These are phyloP conservation scores for Sarocladium brachiariae DNA, from an alignment of 2,329 filamentous ascomycete genomes.

Conservation along the genomic window DNA sequence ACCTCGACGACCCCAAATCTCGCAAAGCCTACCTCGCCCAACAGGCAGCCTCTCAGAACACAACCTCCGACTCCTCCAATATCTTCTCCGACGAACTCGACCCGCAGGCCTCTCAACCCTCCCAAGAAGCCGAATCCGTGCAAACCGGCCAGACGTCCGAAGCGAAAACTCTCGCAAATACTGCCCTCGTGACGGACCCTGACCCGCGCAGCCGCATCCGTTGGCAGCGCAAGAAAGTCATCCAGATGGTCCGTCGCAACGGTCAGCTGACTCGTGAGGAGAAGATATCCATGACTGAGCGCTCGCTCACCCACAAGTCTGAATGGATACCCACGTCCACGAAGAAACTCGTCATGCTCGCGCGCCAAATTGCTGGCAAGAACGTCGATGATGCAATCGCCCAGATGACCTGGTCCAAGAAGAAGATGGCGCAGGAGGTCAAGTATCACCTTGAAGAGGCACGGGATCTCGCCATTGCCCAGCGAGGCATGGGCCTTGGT, in stretches of 20 bases:
- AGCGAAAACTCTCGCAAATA: slow-evolving; percentile 36
- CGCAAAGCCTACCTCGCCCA: slow-evolving; percentile 31
- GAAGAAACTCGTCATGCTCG: slow-evolving; percentile 85
- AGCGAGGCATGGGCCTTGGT: slow-evolving; percentile 76
- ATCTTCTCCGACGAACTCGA: slow-evolving; percentile 57
- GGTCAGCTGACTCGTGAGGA: slow-evolving; percentile 49
- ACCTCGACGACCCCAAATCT: slow-evolving; percentile 36
- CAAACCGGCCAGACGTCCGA: slow-evolving; percentile 14
- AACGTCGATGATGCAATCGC: slow-evolving; percentile 86
- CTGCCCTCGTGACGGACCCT: slow-evolving; percentile 65
- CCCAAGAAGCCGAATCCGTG: slow-evolving; percentile 12
- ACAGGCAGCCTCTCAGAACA: background rate
- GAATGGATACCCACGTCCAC: slow-evolving; percentile 73
- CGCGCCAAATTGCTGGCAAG: slow-evolving; percentile 87
- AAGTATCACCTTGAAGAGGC: slow-evolving; percentile 73
- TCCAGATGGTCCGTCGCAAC: slow-evolving; percentile 59
- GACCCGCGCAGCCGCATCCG: slow-evolving; percentile 62
- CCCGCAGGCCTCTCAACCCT: slow-evolving; percentile 13
- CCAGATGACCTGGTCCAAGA: slow-evolving; percentile 94
- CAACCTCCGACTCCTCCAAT: slow-evolving; percentile 30
- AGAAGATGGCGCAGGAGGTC: slow-evolving; percentile 81
- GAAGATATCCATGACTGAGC: slow-evolving; percentile 58
- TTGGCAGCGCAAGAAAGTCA: slow-evolving; percentile 80
- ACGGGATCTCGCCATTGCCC: slow-evolving; percentile 71
- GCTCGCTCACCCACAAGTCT: slow-evolving; percentile 51